phyloP scores from a whole-genome alignment of 2,329 filamentous ascomycete species.

The Pestalotiopsis sp. region DNA sequence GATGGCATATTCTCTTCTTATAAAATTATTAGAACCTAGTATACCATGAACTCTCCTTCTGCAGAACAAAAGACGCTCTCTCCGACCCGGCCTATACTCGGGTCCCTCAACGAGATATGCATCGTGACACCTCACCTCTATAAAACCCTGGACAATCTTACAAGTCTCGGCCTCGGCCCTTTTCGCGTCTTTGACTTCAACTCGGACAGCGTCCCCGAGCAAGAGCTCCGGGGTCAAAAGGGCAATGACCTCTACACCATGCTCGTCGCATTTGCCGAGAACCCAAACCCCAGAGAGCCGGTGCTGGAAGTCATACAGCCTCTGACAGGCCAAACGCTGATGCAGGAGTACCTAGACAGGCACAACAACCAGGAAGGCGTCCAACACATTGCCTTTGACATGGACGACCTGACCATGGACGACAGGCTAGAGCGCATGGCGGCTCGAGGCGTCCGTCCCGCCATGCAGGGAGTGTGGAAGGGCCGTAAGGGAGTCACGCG shows the following conservation, averaged over 20 bases:
- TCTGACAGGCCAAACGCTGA: not conserved
- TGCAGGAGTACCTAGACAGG: not conserved
- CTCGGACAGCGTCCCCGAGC: not conserved
- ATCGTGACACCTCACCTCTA: not conserved
- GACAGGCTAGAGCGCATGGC: not conserved
- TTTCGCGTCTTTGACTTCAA: not conserved
- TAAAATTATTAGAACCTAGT: not conserved
- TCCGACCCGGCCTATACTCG: not conserved
- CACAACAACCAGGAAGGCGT: not conserved
- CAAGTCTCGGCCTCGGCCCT: not conserved
- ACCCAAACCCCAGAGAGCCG: not conserved
- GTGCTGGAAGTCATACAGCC: conserved; percentile 1
- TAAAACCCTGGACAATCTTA: not conserved
- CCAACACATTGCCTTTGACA: conserved; percentile 1
- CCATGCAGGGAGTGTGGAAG: not conserved
- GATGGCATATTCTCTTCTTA: not conserved
- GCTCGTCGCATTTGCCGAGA: conserved; percentile 3
- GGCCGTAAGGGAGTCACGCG: not conserved
- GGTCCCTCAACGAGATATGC: not conserved
- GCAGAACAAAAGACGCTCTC: not conserved
- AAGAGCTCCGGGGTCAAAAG: not conserved
- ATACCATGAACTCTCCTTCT: not conserved
- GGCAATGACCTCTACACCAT: not conserved
- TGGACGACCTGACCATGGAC: not conserved
- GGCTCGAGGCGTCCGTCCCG: not conserved